Base-by-base conservation (phyloP, 257 asterid species). In the Primulina eburnea region DNA sequence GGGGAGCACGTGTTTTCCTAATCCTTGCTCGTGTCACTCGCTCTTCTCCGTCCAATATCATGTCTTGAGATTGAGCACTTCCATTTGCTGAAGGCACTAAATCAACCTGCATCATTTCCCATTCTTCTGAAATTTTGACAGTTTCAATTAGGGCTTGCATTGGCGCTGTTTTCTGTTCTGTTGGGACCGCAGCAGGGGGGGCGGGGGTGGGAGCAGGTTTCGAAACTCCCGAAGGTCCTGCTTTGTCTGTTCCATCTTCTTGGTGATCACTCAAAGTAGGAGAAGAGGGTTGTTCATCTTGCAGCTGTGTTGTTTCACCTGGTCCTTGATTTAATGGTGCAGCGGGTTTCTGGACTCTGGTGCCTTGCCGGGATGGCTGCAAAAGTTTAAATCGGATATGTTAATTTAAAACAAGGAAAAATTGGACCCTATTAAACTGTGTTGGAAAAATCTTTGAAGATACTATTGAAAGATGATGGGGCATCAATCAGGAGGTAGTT, bases 11-110 rank as follows among this genome's bases (percentile, higher is more conserved):
- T 3, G 78, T 35, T 78, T 60, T 79, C 83, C 87, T 83, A 47
- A 73, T 38, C 79, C 87, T 83, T 55, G 86, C 76, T 47, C 88
- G 86, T 30, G 94, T 79, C 55, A 81, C 78, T 20, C 76, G 83
- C 20, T 43, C 73, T 2, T 61, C 71, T 7, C 82, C 97, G 61
- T 83, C 94, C 77, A 79, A 12, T 32, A 62, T 29, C 24, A 29
- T 60, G 43, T 83, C 89, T 40, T 65, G 71, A 5, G 82, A 63
- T 69, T 69, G 78, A 35, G 76, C 34, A 8, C 66, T 74, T 68
- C 72, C 88, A 26, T 68, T 60, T 24, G 76, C 29, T 67, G 75
- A 56, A 68, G 88, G 69, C 30, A 26, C 86, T 8, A 79, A 72
- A 69, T 78, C 85, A 57, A 73, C 78, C 81, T 82, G 73, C 50